These are phyloP conservation scores for Kurtzmaniella natalensis DNA, from an alignment of 1,139 yeast genomes.

Conservation along the genomic window DNA sequence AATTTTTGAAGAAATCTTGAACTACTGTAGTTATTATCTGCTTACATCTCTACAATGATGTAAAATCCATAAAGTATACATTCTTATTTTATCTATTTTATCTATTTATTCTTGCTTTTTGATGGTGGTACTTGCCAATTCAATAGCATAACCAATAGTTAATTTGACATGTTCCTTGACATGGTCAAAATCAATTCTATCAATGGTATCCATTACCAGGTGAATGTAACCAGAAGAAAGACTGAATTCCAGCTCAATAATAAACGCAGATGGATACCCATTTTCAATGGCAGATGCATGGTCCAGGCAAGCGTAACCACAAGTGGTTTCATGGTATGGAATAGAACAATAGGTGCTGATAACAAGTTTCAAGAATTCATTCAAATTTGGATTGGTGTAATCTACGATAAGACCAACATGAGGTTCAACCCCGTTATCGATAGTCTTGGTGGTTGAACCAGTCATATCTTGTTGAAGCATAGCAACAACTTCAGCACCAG, in stretches of 20 bases:
- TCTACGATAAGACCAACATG: constrained; percentile 81
- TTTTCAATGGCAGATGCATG: constrained; percentile 81
- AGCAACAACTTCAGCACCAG: constrained; percentile 57
- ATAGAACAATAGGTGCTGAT: constrained; percentile 60
- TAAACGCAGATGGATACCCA: constrained; percentile 82
- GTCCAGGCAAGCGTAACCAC: constrained; percentile 94
- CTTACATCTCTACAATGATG: neutral
- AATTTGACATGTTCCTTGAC: constrained; percentile 75
- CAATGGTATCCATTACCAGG: constrained; percentile 75
- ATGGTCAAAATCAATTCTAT: constrained; percentile 70
- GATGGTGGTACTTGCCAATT: constrained; percentile 43
- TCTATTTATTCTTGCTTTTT: neutral
- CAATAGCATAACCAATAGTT: constrained; percentile 66
- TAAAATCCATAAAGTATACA: neutral
- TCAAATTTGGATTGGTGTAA: constrained; percentile 57
- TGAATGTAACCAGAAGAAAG: constrained; percentile 69
- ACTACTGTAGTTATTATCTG: neutral
- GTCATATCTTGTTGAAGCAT: constrained; percentile 97
- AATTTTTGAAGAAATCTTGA: constrained; percentile 2
- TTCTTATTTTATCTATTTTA: neutral
- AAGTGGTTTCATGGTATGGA: constrained; percentile 66
- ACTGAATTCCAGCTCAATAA: constrained; percentile 70
- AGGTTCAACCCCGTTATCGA: constrained; percentile 55
- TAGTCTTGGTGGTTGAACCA: constrained; percentile 62
- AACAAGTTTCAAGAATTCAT: constrained; percentile 57